Conservation (phyloP, 1,284 basidiomycete genomes). For the Ganoderma lucidum region DNA sequence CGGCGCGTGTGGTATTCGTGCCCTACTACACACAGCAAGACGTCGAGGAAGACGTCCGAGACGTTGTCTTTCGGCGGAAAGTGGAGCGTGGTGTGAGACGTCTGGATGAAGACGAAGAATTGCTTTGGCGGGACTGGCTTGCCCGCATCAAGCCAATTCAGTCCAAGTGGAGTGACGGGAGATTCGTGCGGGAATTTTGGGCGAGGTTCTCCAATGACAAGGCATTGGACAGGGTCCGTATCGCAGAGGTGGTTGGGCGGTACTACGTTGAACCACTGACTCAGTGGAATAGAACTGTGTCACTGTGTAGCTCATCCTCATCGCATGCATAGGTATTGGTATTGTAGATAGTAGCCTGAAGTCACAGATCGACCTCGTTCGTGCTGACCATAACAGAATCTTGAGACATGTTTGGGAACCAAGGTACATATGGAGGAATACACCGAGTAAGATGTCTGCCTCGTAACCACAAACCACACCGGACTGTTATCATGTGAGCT, state of each 20-base stretch:
- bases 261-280: background rate
- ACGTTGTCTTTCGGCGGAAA: background rate
- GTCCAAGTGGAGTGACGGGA: background rate
- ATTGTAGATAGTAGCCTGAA: background rate
- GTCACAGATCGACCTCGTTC: background rate
- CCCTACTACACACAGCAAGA: background rate
- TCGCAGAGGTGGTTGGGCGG: background rate
- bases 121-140: background rate
- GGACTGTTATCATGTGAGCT: too few species aligned
- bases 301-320: background rate
- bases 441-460: too few species aligned
- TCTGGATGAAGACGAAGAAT: background rate
- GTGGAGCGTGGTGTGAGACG: background rate
- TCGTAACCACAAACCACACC: too few species aligned
- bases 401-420: too few species aligned
- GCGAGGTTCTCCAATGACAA: background rate
- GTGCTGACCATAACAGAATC: too few species aligned
- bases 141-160: background rate
- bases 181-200: background rate
- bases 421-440: too few species aligned
- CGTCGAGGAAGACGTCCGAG: background rate
- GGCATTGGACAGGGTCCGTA: background rate
- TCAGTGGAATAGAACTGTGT: background rate
- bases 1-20: background rate
- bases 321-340: background rate